phyloP scores from a whole-genome alignment of 148 eudicot genomes.

The Limonium bicolor region DNA sequence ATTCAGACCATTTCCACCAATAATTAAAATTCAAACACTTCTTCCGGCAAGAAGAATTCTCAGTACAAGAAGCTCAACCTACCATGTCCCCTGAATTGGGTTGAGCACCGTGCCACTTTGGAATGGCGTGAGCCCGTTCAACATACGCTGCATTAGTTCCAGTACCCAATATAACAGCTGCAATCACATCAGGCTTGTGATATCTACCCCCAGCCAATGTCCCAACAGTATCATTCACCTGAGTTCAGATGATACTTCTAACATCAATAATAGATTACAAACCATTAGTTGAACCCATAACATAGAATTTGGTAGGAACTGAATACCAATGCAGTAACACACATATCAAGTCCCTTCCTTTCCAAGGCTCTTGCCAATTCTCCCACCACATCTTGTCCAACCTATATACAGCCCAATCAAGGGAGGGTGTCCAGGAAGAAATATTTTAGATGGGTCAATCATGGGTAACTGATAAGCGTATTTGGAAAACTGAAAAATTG shows the following conservation, averaged over 20 bases:
- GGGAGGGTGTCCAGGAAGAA: background rate
- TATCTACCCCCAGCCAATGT: constrained; percentile 78
- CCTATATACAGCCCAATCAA: background rate
- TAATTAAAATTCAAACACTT: too few species aligned
- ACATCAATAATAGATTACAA: too few species aligned
- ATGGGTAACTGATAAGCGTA: background rate
- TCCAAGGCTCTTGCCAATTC: constrained; percentile 5
- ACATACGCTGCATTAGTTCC: constrained; percentile 77
- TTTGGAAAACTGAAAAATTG: background rate
- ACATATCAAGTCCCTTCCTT: constrained; percentile 6
- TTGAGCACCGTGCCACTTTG: constrained; percentile 54
- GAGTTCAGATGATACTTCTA: constrained; percentile 4
- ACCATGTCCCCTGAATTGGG: constrained; percentile 78
- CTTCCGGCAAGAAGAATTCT: background rate
- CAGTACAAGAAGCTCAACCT: background rate
- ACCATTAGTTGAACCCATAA: too few species aligned
- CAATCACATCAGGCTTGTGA: constrained; percentile 32
- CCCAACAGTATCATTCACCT: constrained; percentile 76
- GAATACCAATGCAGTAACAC: constrained; percentile 10
- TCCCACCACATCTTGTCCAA: constrained; percentile 9
- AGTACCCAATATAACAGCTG: constrained; percentile 67
- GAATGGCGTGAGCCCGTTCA: constrained; percentile 57
- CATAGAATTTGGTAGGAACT: background rate
- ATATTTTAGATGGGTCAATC: background rate
- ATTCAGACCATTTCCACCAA: too few species aligned